These are phyloP conservation scores for Viridothelium virens DNA, from an alignment of 495 filamentous ascomycete species.

Conservation along the genomic window DNA sequence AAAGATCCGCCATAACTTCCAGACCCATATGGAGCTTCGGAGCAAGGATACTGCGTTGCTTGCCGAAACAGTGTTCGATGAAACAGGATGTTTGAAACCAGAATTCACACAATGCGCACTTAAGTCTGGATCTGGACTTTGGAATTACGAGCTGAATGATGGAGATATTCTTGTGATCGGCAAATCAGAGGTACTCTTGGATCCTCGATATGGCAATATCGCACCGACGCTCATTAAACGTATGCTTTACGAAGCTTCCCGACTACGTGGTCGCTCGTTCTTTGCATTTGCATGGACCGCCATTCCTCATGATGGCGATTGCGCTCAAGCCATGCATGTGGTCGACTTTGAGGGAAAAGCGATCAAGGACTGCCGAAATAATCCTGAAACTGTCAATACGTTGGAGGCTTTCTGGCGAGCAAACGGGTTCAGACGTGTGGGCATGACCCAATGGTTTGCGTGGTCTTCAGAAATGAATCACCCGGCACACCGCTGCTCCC, in stretches of 20 bases:
- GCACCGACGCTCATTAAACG: neutral
- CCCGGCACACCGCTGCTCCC: neutral
- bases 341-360: neutral
- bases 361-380: neutral
- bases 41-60: neutral
- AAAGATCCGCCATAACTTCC: neutral
- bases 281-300: neutral
- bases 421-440: neutral
- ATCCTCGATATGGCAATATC: neutral
- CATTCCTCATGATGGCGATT: neutral
- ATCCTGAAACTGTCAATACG: neutral
- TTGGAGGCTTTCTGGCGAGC: neutral
- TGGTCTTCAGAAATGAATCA: neutral
- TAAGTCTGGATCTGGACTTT: slow-evolving; percentile 4
- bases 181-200: neutral
- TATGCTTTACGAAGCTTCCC: neutral
- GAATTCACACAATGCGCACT: neutral
- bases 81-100: slow-evolving; percentile 4
- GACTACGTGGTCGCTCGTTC: neutral
- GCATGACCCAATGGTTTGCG: slow-evolving; percentile 2
- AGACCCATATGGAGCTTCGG: neutral
- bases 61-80: neutral
- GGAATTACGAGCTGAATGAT: neutral
- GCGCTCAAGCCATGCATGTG: neutral
- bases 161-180: neutral